Base-by-base conservation (phyloP, 371 early-diverging fungal genomes). In the Coemansia sp. region DNA sequence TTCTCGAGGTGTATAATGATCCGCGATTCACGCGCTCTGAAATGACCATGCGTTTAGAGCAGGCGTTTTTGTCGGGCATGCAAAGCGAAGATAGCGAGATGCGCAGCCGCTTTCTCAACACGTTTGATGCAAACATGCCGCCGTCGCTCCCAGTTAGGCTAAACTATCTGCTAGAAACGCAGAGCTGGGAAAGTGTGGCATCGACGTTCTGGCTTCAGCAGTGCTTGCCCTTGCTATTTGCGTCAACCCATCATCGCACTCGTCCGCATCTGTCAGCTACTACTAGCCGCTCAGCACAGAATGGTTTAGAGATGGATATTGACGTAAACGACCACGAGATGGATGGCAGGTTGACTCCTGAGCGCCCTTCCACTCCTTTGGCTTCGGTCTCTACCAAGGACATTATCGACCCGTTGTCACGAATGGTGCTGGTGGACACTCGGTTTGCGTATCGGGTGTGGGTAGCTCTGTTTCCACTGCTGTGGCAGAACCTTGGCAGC, bases 161-260 rank as follows among this genome's bases (percentile, higher is more conserved):
- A 18, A 89, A 89, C 44, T 99, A 98, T 68, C 84, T 98, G 21
- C 68, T 99, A 39, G 92, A 92, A 28, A 86, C 94, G 0, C 99
- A 99, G 72, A 96, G 94, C 66, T 99, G 99, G 99, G 97, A 97
- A 55, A 88, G 84, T 61, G 82, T 98, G 14, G 85, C 91, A 0
- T 83, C 84, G 18, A 85, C 87, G 14, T 98, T 93, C 71, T 98
- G 98, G 97, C 80, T 98, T 5, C 91, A 90, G 64, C 96, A 97
- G 65, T 94, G 94, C 0, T 67, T 94, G 50, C 94, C 94, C 73
- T 67, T 99, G 16, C 70, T 98, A 20, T 68, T 97, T 30, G 93
- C 94, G 1, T 86, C 89, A 7, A 26, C 62, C 12, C 78, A 53
- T 54, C 66, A 58, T 53, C 68, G 14, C 39, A 66, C 55, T 30